Evolutionary conservation across 768 basidiomycete genomes (phyloP).

Genomic region (Suillus variegatus): DNA sequence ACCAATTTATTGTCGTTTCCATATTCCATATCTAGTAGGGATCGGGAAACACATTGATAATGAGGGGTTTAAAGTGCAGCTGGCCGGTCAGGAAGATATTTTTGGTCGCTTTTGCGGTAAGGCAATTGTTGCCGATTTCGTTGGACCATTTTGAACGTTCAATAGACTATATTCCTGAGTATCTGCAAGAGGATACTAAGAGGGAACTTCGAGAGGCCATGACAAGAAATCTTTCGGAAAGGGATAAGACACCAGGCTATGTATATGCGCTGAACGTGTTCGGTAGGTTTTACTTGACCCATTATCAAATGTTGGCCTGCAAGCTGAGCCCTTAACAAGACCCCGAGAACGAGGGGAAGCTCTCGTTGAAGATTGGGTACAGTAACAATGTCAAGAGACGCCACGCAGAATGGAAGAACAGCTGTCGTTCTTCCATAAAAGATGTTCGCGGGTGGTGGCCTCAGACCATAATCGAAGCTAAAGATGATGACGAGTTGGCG

Average conservation of each 20-base stretch:
- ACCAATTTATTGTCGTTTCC: neutral
- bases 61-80: conserved; percentile 56
- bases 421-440: conserved; percentile 75
- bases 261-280: conserved; percentile 72
- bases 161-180: conserved; percentile 70
- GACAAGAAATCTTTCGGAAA: conserved; percentile 57
- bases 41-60: conserved; percentile 42
- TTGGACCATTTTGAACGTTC: conserved; percentile 10
- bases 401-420: conserved; percentile 76
- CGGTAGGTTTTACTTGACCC: conserved; percentile 9
- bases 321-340: conserved; percentile 23
- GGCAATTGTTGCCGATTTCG: conserved; percentile 12
- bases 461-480: conserved; percentile 42
- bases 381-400: conserved; percentile 71
- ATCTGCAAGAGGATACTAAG: conserved; percentile 62
- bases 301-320: neutral
- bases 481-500: conserved; percentile 33
- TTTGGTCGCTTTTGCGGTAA: conserved; percentile 64
- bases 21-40: neutral
- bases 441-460: conserved; percentile 78
- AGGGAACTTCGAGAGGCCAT: conserved; percentile 53
- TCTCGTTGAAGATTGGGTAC: conserved; percentile 79
- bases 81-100: conserved; percentile 30
- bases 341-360: conserved; percentile 32
- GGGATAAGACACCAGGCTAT: conserved; percentile 82